These are phyloP conservation scores for Didymella glomerata DNA, from an alignment of 2,329 filamentous ascomycete species.

Conservation along the genomic window DNA sequence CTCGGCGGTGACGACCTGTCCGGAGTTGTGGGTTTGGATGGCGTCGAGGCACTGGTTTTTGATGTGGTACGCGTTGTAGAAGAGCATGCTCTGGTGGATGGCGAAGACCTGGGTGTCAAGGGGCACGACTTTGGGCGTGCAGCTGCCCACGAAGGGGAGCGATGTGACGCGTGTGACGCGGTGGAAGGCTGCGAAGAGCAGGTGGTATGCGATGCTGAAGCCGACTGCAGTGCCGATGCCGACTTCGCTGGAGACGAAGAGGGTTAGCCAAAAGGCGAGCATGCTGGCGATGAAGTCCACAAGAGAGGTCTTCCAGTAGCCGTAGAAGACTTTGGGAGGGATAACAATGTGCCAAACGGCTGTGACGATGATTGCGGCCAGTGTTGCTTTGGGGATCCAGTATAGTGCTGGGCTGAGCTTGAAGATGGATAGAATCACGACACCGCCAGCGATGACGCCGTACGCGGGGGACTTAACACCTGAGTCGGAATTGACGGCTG, in stretches of 20 bases:
- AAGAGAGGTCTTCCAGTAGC: slow-evolving; percentile 70
- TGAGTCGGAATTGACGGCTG: slow-evolving; percentile 71
- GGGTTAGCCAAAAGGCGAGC: slow-evolving; percentile 70
- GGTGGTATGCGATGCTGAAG: slow-evolving; percentile 59
- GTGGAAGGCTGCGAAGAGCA: slow-evolving; percentile 67
- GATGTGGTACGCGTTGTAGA: slow-evolving; percentile 66
- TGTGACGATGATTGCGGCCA: slow-evolving; percentile 72
- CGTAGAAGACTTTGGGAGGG: slow-evolving; percentile 66
- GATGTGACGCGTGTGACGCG: slow-evolving; percentile 42
- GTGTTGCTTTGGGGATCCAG: slow-evolving; percentile 72
- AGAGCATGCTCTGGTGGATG: slow-evolving; percentile 67
- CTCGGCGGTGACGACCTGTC: slow-evolving; percentile 50
- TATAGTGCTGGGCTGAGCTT: slow-evolving; percentile 68
- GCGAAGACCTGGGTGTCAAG: slow-evolving; percentile 65
- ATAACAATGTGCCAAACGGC: slow-evolving; percentile 70
- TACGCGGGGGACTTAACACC: slow-evolving; percentile 69
- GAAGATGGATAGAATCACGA: slow-evolving; percentile 69
- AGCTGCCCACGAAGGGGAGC: slow-evolving; percentile 23
- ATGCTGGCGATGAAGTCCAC: slow-evolving; percentile 71
- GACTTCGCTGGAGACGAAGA: slow-evolving; percentile 68
- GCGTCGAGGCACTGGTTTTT: slow-evolving; percentile 61
- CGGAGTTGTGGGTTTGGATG: slow-evolving; percentile 58
- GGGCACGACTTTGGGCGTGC: slow-evolving; percentile 36
- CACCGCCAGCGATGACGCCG: slow-evolving; percentile 67
- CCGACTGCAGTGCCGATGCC: slow-evolving; percentile 68